Evolutionary conservation across 129 eudicot genomes (phyloP).

Genomic region (Saposhnikovia divaricata): DNA sequence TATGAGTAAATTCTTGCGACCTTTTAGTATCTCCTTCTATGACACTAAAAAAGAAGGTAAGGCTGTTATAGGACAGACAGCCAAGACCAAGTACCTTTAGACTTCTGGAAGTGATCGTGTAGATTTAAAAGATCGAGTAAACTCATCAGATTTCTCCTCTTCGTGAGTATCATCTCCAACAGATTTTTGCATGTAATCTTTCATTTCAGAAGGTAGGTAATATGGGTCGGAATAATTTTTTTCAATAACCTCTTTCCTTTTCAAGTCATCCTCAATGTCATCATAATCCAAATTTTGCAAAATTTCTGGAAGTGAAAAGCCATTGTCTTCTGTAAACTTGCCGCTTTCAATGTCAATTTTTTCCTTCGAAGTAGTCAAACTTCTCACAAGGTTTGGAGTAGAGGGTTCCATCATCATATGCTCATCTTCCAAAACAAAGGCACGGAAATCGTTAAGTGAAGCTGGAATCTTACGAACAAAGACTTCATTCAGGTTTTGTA

Average conservation of each 20-base stretch:
- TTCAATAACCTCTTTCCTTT: constrained; percentile 31
- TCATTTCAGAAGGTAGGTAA: constrained; percentile 22
- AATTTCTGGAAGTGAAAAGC: constrained; percentile 61
- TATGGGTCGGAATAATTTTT: constrained; percentile 27
- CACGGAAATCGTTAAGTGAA: constrained; percentile 61
- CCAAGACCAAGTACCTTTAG: constrained; percentile 1
- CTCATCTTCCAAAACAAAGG: constrained; percentile 50
- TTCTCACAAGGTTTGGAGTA: constrained; percentile 26
- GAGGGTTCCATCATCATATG: constrained; percentile 26
- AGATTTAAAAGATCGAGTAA: constrained; percentile 19
- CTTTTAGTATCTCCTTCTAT: background rate
- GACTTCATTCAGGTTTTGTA: constrained; percentile 53
- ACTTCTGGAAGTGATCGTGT: background rate
- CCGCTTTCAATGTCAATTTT: constrained; percentile 65
- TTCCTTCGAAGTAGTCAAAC: constrained; percentile 43
- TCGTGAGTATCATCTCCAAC: constrained; percentile 26
- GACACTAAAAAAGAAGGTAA: background rate
- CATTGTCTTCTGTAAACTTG: constrained; percentile 28
- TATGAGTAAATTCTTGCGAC: background rate
- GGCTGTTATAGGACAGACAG: background rate
- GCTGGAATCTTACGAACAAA: constrained; percentile 69
- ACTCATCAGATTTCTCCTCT: constrained; percentile 26
- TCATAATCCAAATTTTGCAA: constrained; percentile 46
- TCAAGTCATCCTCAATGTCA: constrained; percentile 34
- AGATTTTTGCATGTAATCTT: constrained; percentile 13